These are phyloP conservation scores for Xanthoconium separans DNA, from an alignment of 1,284 basidiomycete genomes.

Conservation along the genomic window DNA sequence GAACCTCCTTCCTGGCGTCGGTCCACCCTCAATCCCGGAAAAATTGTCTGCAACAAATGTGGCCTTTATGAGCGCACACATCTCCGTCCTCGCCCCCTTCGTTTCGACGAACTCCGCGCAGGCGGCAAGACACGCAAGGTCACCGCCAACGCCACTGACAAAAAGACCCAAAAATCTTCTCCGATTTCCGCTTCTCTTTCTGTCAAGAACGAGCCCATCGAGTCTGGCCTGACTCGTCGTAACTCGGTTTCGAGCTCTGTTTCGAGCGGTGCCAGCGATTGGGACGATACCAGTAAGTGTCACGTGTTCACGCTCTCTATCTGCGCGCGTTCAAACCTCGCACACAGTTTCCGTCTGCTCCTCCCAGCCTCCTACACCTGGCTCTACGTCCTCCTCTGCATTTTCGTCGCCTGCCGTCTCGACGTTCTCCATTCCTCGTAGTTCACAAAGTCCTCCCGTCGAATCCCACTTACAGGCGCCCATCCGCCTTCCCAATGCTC, in stretches of 20 bases:
- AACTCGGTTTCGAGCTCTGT: slow-evolving; percentile 59
- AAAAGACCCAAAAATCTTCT: slow-evolving; percentile 35
- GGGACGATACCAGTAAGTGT: slow-evolving; percentile 69
- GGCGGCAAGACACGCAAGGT: slow-evolving; percentile 76
- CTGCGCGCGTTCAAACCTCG: slow-evolving; percentile 1
- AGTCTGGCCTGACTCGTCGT: slow-evolving; percentile 52
- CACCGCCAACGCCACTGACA: slow-evolving; percentile 39
- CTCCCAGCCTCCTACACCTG: slow-evolving; percentile 30
- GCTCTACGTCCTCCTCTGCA: slow-evolving; percentile 56
- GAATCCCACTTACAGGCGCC: slow-evolving; percentile 42
- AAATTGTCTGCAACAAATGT: slow-evolving; percentile 90
- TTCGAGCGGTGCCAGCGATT: slow-evolving; percentile 62
- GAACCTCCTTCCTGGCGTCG: slow-evolving; percentile 84
- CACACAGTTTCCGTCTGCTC: slow-evolving; percentile 64
- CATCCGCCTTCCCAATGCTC: slow-evolving; percentile 69
- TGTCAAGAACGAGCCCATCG: slow-evolving; percentile 66
- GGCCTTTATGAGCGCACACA: slow-evolving; percentile 85
- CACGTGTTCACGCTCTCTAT: no score
- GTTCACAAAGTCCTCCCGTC: slow-evolving; percentile 59
- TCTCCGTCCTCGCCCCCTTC: slow-evolving; percentile 71
- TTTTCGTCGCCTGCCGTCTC: slow-evolving; percentile 60
- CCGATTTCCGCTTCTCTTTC: slow-evolving; percentile 25
- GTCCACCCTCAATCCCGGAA: slow-evolving; percentile 81
- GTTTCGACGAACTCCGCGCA: slow-evolving; percentile 80
- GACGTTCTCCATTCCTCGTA: slow-evolving; percentile 59